These are phyloP conservation scores for Blastobotrys proliferans DNA, from an alignment of 1,139 yeast species.

Conservation along the genomic window DNA sequence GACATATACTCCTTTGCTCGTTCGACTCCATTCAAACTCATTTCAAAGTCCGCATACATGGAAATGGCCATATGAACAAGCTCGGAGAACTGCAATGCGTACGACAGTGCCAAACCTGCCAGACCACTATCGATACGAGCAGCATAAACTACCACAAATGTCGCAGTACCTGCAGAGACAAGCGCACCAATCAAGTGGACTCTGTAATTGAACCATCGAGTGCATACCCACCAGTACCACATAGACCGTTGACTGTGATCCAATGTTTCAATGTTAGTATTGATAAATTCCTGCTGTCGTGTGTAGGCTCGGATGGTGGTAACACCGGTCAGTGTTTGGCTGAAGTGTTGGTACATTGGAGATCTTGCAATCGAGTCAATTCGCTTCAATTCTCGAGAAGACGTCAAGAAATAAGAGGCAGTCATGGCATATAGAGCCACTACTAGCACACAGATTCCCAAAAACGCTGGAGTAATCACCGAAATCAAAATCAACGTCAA, in stretches of 20 bases:
- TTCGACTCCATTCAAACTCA: conserved; percentile 76
- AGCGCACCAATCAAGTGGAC: conserved; percentile 80
- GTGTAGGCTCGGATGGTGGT: conserved; percentile 94
- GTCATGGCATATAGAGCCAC: background rate
- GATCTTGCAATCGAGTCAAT: conserved; percentile 82
- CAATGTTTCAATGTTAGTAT: conserved; percentile 68
- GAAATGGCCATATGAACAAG: conserved; percentile 58
- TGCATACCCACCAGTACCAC: conserved; percentile 87
- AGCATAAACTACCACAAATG: conserved; percentile 62
- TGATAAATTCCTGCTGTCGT: conserved; percentile 76
- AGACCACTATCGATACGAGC: conserved; percentile 60
- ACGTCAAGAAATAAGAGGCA: conserved; percentile 50
- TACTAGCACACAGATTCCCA: background rate
- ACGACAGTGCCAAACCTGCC: conserved; percentile 69
- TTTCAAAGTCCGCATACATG: conserved; percentile 59
- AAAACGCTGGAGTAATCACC: conserved; percentile 4
- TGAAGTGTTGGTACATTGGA: conserved; percentile 91
- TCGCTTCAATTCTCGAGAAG: conserved; percentile 86
- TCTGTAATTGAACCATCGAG: conserved; percentile 88
- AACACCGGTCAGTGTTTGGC: conserved; percentile 85
- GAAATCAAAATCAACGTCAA: conserved; percentile 4
- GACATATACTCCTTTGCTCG: conserved; percentile 65
- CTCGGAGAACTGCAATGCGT: conserved; percentile 59
- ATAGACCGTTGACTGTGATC: conserved; percentile 84
- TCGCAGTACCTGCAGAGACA: conserved; percentile 76